Base-by-base conservation (phyloP, 208 protist species). In the Ichthyophonus hoferi region DNA sequence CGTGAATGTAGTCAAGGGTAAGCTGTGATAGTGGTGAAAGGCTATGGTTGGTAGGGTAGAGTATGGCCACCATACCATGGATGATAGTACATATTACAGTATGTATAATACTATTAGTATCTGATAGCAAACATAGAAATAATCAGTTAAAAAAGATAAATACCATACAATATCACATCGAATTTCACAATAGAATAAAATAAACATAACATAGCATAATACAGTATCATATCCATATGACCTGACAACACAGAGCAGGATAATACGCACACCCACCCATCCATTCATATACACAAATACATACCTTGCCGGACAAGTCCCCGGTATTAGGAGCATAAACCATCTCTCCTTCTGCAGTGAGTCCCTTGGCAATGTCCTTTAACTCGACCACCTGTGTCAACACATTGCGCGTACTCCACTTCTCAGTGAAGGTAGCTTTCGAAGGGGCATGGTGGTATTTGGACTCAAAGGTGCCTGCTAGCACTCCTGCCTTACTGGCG, bases 381-480 rank as follows among this genome's bases (percentile, higher is more conserved):
- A 67, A 24, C 50, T 67, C 50, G 50, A 67, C 50, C 14, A 67
- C 50, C 50, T 67, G 81, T 0, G 42, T 42, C 31, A 87, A 3
- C 24, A 88, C 42, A 42, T 76, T 85, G n/a, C 41, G 1, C 17
- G 88, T 90, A 43, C 14, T 90, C 88, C 88, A 90, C 41, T 87
- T 86, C 79, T 90, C 88, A 39, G 50, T 90, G 33, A 90, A 14
- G 34, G 2, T 82, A 24, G 82, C 0, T 0, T 79, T 84, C 24
- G 39, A 2, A 33, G 50, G 50, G 14, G 50, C 50, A 24, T 88
- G 39, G 14, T 34, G 12, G 87, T 89, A 58, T 34, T 86, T 90
- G 88, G 88, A 3, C 79, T 90, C 79, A 43, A 40, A 43, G 38
- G 37, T 86, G 42, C 88, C 43, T 24, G 2, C 34, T 40, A 86